Evolutionary conservation across 129 eudicot species (phyloP).

Genomic region (Chrysanthemum seticuspe): DNA sequence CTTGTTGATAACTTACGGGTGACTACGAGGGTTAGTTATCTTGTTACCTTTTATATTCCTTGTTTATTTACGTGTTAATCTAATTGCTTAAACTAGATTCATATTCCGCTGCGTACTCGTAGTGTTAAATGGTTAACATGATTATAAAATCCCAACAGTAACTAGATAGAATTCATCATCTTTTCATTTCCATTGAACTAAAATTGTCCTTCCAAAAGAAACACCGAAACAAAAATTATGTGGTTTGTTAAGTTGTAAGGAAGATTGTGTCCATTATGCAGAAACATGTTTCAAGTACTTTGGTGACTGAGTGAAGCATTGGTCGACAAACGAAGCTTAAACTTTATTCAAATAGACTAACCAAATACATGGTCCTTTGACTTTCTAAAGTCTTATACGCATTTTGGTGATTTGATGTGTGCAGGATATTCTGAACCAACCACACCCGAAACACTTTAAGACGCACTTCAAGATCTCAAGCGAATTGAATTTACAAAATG

Average conservation of each 20-base stretch:
- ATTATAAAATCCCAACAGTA: no score
- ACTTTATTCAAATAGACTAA: no score
- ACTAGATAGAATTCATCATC: not conserved
- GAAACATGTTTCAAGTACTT: slow-evolving; percentile 61
- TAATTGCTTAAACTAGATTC: no score
- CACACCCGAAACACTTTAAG: slow-evolving; percentile 17
- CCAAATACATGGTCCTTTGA: no score
- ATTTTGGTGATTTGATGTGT: no score
- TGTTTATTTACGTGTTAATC: no score
- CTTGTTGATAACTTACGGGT: no score
- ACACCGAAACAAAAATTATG: not conserved
- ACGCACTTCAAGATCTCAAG: slow-evolving; percentile 40
- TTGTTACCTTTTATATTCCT: no score
- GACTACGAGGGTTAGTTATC: no score
- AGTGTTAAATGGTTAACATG: no score
- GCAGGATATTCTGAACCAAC: slow-evolving; percentile 46
- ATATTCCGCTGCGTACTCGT: no score
- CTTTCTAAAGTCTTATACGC: no score
- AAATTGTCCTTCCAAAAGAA: not conserved
- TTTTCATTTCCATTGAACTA: not conserved
- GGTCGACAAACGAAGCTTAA: slow-evolving; percentile 19
- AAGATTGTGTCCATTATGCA: slow-evolving; percentile 67
- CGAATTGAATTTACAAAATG: slow-evolving; percentile 49
- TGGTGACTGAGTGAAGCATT: slow-evolving; percentile 78
- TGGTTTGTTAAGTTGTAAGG: slow-evolving; percentile 46